Evolutionary conservation across 2,329 filamentous ascomycete genomes (phyloP).

Genomic region (Aspergillus nomiae): DNA sequence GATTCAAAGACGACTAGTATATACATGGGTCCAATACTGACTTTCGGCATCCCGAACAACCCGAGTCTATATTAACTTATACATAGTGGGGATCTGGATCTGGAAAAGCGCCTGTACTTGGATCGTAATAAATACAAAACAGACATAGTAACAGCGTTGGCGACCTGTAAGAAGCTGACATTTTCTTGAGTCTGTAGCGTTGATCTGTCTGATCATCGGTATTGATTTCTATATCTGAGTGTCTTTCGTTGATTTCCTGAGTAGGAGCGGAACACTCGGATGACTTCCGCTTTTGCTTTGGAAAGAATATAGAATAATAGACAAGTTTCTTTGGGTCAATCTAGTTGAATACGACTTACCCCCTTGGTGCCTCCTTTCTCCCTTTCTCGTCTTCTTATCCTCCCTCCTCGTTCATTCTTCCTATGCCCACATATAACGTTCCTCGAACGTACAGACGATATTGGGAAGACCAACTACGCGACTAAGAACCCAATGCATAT

Average conservation of each 20-base stretch:
- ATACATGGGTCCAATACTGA: too few species aligned
- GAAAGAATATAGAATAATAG: background rate
- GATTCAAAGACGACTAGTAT: background rate
- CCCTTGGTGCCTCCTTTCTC: background rate
- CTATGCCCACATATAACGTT: background rate
- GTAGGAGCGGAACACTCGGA: background rate
- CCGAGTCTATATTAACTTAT: background rate
- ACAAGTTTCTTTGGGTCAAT: background rate
- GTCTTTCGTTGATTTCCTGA: background rate
- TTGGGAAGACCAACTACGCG: background rate
- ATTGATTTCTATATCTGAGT: background rate
- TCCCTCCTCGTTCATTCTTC: background rate
- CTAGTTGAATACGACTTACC: background rate
- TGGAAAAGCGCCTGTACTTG: background rate
- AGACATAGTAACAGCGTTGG: background rate
- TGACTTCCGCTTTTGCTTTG: background rate
- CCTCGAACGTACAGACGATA: background rate
- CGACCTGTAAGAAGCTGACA: background rate
- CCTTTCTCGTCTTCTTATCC: too few species aligned
- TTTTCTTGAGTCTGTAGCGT: background rate
- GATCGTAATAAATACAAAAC: background rate
- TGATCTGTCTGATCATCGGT: background rate
- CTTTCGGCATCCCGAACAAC: background rate
- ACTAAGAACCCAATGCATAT: background rate
- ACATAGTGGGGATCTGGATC: background rate